A percentile compares a stretch with the other conserved stretches of the same genome.
Evolutionary conservation across 2,329 filamentous ascomycete species (phyloP).

Genomic region (Didymosphaeria variabile): DNA sequence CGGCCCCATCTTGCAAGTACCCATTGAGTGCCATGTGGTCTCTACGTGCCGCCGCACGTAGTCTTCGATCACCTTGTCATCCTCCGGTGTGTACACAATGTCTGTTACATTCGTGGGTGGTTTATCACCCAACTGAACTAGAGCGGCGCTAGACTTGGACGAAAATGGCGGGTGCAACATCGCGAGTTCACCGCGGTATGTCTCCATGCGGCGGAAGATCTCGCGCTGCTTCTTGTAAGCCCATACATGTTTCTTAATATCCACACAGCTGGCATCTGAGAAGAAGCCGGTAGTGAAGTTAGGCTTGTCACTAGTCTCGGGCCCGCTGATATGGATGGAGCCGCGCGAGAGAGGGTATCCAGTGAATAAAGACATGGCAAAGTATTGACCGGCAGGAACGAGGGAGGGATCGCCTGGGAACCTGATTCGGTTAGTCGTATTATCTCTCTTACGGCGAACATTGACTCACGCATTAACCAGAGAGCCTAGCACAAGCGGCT

Average conservation of each 20-base stretch:
- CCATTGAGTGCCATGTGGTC: conserved; percentile 51
- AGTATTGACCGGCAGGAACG: conserved; percentile 58
- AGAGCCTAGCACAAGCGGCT: conserved; percentile 60
- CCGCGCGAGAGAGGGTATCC: conserved; percentile 70
- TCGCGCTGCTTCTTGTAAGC: conserved; percentile 72
- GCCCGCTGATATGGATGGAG: conserved; percentile 65
- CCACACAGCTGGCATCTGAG: conserved; percentile 63
- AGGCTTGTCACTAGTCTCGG: conserved; percentile 55
- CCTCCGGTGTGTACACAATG: conserved; percentile 60
- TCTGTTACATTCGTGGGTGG: conserved; percentile 43
- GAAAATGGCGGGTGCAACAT: conserved; percentile 51
- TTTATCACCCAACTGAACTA: conserved; percentile 40
- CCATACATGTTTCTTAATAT: conserved; percentile 68
- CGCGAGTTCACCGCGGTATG: conserved; percentile 57
- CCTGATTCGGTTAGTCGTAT: conserved; percentile 21
- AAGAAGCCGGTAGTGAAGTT: conserved; percentile 69
- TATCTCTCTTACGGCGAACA: conserved; percentile 4
- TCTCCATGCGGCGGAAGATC: conserved; percentile 64
- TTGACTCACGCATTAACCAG: conserved; percentile 47
- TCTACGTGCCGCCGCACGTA: conserved; percentile 48
- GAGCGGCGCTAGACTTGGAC: conserved; percentile 56
- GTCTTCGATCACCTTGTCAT: conserved; percentile 59
- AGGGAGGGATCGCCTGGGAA: conserved; percentile 41
- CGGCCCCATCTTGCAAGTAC: conserved; percentile 42
- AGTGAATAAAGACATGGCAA: conserved; percentile 63